Base-by-base conservation (phyloP, 2,329 filamentous ascomycete genomes). In the Ceratocystis huliohia region DNA sequence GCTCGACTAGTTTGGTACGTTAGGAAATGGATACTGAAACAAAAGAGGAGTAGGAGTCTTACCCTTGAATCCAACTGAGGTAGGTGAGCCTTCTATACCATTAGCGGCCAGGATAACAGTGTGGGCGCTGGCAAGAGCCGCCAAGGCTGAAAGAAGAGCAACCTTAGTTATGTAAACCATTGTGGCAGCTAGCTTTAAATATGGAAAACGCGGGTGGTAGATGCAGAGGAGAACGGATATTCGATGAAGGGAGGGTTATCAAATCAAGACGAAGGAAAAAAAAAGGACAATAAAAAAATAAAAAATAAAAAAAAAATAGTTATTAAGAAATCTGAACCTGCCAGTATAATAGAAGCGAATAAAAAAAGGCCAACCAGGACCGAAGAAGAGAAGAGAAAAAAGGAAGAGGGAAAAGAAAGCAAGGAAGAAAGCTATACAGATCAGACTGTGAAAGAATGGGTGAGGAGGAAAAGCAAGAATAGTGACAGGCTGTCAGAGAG, bases 1-100 rank as follows among this genome's bases (percentile, higher is more conserved):
- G 74, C 70, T 82, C 79, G 68, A 86, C 79, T 80, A 53, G 1
- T 59, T 13, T 25, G 30, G 15, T 1, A 37, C 17, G 45, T 70
- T 59, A 70, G 7, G n/a, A 53, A n/a, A 25, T 46, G 30, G 10
- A 62, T n/a, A n/a, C 15, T 17, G 20, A 56, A n/a, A 22, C 25
- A 57, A 17, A 15, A 33, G 17, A 30, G 13, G 10, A n/a, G 22
- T 6, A 41, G 41, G 28, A 56, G 5, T 65, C 66, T 30, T 50
- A 78, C 79, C 78, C 73, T 78, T 74, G 71, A 81, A 81, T n/a
- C 79, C 81, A 61, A 81, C 73, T 68, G 78, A 80, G 10, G 75
- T 70, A 20, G 79, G 79, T 33, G 56, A 59, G 1, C 78, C 78
- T 0, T 72, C 46, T n/a, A 75, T 69, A 63, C 80, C 80, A 67